phyloP scores from a whole-genome alignment of 1,139 yeast genomes.

The Debaryomyces singareniensis region DNA sequence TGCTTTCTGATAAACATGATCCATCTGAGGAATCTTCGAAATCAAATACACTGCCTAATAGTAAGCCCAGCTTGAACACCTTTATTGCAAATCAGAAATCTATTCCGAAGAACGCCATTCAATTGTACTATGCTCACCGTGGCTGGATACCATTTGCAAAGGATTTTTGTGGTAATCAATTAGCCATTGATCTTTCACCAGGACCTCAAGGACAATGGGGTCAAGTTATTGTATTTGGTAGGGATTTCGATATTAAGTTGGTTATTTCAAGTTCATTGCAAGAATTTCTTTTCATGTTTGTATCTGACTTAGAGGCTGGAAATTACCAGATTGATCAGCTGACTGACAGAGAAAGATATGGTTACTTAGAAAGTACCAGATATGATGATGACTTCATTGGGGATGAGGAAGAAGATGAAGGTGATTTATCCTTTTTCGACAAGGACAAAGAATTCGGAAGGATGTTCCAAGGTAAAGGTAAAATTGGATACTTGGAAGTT shows the following conservation, averaged over 20 bases:
- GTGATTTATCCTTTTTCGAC: constrained; percentile 34
- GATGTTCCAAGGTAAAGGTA: constrained; percentile 23
- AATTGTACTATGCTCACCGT: constrained; percentile 48
- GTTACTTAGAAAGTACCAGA: constrained; percentile 26
- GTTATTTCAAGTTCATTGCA: constrained; percentile 53
- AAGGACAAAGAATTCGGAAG: constrained; percentile 25
- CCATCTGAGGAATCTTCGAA: constrained; percentile 13
- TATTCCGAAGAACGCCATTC: constrained; percentile 51
- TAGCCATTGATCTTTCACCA: constrained; percentile 58
- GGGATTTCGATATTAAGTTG: constrained; percentile 57
- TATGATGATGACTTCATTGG: constrained; percentile 44
- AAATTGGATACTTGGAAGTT: constrained; percentile 44
- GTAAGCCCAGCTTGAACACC: constrained; percentile 13
- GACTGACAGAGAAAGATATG: constrained; percentile 24
- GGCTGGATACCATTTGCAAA: constrained; percentile 58
- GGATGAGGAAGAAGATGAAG: constrained; percentile 46
- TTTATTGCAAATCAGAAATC: constrained; percentile 49
- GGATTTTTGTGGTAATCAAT: constrained; percentile 55
- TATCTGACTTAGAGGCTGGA: constrained; percentile 48
- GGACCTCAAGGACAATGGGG: constrained; percentile 59
- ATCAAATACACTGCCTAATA: constrained; percentile 3
- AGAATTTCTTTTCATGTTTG: constrained; percentile 45
- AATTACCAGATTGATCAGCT: constrained; percentile 46
- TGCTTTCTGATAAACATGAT: constrained; percentile 5
- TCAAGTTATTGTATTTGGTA: constrained; percentile 56